Percentiles rank a stretch among this genome's conserved stretches.
Evolutionary conservation across 768 basidiomycete genomes (phyloP).

Genomic region (Suillus subaureus): DNA sequence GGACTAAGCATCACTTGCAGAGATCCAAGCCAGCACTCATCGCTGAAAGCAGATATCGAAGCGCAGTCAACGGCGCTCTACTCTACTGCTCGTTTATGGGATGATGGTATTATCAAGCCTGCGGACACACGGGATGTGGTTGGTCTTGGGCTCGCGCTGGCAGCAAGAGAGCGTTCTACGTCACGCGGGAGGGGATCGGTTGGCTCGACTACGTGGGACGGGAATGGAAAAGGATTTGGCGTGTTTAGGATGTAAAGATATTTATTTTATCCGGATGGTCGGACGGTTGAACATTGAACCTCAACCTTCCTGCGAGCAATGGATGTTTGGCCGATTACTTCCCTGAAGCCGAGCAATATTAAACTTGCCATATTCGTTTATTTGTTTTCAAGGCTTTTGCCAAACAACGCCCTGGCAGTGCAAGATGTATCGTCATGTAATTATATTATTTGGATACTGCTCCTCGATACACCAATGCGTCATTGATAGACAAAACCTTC

Average conservation of each 20-base stretch:
- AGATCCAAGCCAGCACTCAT: conserved; percentile 76
- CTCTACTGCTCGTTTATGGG: conserved; percentile 92
- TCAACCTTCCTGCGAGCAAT: not conserved
- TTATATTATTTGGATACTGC: not conserved
- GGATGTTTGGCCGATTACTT: not conserved
- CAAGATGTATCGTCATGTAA: not conserved
- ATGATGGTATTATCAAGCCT: conserved; percentile 89
- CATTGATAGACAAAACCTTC: not conserved
- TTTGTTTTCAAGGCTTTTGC: conserved; percentile 23
- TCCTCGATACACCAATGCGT: not conserved
- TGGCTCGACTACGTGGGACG: conserved; percentile 67
- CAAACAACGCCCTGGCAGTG: conserved; percentile 25
- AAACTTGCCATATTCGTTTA: conserved; percentile 27
- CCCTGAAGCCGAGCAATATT: not conserved
- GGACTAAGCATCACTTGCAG: conserved; percentile 37
- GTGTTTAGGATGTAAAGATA: conserved; percentile 82
- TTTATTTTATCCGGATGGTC: not conserved
- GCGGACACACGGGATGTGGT: conserved; percentile 87
- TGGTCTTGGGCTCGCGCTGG: conserved; percentile 85
- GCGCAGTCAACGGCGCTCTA: conserved; percentile 85
- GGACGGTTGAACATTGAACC: not conserved
- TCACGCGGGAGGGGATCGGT: conserved; percentile 11
- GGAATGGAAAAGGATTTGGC: conserved; percentile 72
- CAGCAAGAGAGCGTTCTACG: conserved; percentile 46
- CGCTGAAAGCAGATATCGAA: conserved; percentile 83